Conservation (phyloP, 2,329 filamentous ascomycete genomes). For the Cyphellophora europaea region DNA sequence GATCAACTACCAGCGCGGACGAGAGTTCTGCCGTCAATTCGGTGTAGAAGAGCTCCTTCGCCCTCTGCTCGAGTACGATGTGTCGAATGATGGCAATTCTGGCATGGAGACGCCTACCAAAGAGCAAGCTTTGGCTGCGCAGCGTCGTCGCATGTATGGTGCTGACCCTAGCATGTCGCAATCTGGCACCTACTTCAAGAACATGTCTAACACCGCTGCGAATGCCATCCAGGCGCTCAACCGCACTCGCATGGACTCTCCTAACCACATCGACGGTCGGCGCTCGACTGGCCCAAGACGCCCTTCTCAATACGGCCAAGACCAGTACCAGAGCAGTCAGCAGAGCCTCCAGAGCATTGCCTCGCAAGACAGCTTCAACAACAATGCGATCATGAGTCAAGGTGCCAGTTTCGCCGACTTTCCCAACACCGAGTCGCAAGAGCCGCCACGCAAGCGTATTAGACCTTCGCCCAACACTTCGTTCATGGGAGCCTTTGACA, state of each 20-base stretch:
- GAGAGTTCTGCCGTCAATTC: conserved; percentile 78
- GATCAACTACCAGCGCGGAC: conserved; percentile 87
- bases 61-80: conserved; percentile 41
- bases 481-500: conserved; percentile 28
- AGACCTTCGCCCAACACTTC: conserved; percentile 25
- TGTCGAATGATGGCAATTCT: conserved; percentile 43
- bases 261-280: conserved; percentile 56
- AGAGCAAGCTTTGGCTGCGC: conserved; percentile 95
- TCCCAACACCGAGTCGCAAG: conserved; percentile 15
- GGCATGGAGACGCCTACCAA: conserved; percentile 92
- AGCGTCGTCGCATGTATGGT: conserved; percentile 86
- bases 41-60: conserved; percentile 41
- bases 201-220: conserved; percentile 86
- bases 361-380: conserved; percentile 64
- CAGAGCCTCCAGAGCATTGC: conserved; percentile 62
- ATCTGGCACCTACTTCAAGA: conserved; percentile 85
- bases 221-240: conserved; percentile 93
- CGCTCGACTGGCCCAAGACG: conserved; percentile 62
- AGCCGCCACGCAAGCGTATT: conserved; percentile 20
- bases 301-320: conserved; percentile 36
- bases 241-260: conserved; percentile 89
- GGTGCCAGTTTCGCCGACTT: conserved; percentile 26
- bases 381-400: conserved; percentile 50
- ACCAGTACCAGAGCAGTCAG: conserved; percentile 63
- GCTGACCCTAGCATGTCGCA: conserved; percentile 57